Evolutionary conservation across 805 yeast species (phyloP).

Genomic region (Yarrowia sp.): DNA sequence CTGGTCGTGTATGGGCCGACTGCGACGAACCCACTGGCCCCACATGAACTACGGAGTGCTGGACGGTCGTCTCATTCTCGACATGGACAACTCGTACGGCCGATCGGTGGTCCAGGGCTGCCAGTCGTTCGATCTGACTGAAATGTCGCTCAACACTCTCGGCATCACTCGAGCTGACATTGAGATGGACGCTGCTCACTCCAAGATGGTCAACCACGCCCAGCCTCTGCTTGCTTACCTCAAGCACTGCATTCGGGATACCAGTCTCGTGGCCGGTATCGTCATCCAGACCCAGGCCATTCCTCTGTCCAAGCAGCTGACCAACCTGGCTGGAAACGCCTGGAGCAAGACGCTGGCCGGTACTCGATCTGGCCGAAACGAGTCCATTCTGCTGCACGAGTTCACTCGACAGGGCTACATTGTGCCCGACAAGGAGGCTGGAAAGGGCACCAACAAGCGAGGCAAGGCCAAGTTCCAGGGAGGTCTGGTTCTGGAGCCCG

Average conservation of each 20-base stretch:
- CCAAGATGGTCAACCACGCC: slow-evolving; percentile 61
- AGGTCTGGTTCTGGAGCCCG: slow-evolving; percentile 97
- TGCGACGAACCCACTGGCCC: slow-evolving; percentile 75
- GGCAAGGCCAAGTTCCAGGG: slow-evolving; percentile 84
- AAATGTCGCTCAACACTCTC: slow-evolving; percentile 86
- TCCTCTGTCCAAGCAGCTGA: slow-evolving; percentile 87
- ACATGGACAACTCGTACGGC: slow-evolving; percentile 93
- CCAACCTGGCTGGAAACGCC: slow-evolving; percentile 94
- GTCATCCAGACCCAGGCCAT: slow-evolving; percentile 84
- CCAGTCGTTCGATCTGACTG: slow-evolving; percentile 91
- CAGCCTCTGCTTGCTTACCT: slow-evolving; percentile 71
- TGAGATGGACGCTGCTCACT: slow-evolving; percentile 70
- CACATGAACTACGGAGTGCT: slow-evolving; percentile 65
- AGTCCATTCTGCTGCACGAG: slow-evolving; percentile 89
- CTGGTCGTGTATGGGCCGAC: slow-evolving; percentile 86
- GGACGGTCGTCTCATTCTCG: slow-evolving; percentile 89
- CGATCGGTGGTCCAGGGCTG: slow-evolving; percentile 90
- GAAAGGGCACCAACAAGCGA: slow-evolving; percentile 53
- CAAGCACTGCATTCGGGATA: slow-evolving; percentile 69
- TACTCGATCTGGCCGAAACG: slow-evolving; percentile 95
- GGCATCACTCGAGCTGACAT: slow-evolving; percentile 72
- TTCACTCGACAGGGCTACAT: slow-evolving; percentile 79
- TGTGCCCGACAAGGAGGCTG: slow-evolving; percentile 82
- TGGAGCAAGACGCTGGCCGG: slow-evolving; percentile 96
- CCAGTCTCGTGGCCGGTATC: slow-evolving; percentile 74